Evolutionary conservation across 2,329 filamentous ascomycete species (phyloP).

Genomic region (Elsinoe fawcettii): DNA sequence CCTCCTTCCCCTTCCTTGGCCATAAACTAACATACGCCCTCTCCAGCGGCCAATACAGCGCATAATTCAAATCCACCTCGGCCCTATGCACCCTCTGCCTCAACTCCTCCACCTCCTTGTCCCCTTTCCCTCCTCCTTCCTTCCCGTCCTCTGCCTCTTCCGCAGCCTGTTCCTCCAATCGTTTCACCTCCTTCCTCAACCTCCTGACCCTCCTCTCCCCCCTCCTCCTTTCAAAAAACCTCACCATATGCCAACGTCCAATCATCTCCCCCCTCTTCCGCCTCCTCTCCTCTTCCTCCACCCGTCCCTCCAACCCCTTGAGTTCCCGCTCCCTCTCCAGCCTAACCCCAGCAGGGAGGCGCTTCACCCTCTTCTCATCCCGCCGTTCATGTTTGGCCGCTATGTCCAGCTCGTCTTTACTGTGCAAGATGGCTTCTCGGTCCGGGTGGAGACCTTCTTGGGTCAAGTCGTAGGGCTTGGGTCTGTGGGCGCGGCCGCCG

Average conservation of each 20-base stretch:
- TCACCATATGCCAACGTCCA: slow-evolving; percentile 70
- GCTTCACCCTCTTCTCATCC: not conserved
- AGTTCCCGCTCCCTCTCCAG: slow-evolving; percentile 8
- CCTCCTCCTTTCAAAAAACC: slow-evolving; percentile 79
- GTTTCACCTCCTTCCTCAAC: slow-evolving; percentile 51
- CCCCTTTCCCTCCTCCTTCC: slow-evolving; percentile 47
- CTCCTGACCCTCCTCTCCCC: slow-evolving; percentile 60
- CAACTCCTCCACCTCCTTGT: slow-evolving; percentile 40
- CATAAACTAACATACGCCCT: slow-evolving; percentile 60
- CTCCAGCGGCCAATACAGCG: slow-evolving; percentile 62
- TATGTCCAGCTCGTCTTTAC: slow-evolving; percentile 15
- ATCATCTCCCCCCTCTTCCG: slow-evolving; percentile 64
- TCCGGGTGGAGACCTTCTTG: not conserved
- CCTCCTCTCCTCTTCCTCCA: slow-evolving; percentile 52
- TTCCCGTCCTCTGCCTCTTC: slow-evolving; percentile 33
- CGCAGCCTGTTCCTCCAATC: slow-evolving; percentile 45
- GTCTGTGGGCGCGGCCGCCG: not conserved
- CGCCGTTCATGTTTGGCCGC: slow-evolving; percentile 10
- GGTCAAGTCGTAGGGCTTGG: not conserved
- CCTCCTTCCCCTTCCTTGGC: slow-evolving; percentile 27
- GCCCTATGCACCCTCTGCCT: slow-evolving; percentile 43
- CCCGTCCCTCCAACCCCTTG: slow-evolving; percentile 30
- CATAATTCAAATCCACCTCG: slow-evolving; percentile 69
- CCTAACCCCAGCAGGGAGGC: not conserved
- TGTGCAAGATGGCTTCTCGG: slow-evolving; percentile 1